Conservation (phyloP, 495 filamentous ascomycete genomes). For the Lentithecium fluviatile region DNA sequence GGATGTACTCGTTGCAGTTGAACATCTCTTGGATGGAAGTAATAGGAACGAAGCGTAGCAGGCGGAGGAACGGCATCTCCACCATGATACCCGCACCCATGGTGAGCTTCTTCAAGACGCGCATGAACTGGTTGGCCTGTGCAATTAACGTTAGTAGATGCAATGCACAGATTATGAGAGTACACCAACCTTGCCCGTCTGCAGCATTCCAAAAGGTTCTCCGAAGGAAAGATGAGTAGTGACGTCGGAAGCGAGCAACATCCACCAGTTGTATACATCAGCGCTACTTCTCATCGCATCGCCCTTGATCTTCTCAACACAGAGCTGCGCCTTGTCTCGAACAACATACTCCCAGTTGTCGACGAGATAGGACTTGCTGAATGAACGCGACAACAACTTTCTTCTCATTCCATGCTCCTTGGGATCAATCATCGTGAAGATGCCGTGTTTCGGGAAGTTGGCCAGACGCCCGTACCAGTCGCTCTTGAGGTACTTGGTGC, state of each 20-base stretch:
- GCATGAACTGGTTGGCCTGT: slow-evolving; percentile 18
- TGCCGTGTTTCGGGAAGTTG: not conserved
- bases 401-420: slow-evolving; percentile 20
- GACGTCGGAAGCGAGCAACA: slow-evolving; percentile 32
- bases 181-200: slow-evolving; percentile 23
- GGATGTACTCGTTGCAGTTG: slow-evolving; percentile 23
- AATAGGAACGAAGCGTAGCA: slow-evolving; percentile 16
- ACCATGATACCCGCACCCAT: slow-evolving; percentile 17
- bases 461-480: slow-evolving; percentile 18
- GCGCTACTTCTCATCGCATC: slow-evolving; percentile 14
- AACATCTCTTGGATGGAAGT: slow-evolving; percentile 11
- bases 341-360: slow-evolving; percentile 19
- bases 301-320: slow-evolving; percentile 25
- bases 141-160: not conserved
- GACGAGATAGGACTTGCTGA: slow-evolving; percentile 16
- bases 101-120: slow-evolving; percentile 19
- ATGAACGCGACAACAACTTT: slow-evolving; percentile 12
- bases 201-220: slow-evolving; percentile 28
- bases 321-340: slow-evolving; percentile 13
- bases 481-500: not conserved
- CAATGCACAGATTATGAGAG: not conserved
- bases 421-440: slow-evolving; percentile 25
- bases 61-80: slow-evolving; percentile 18
- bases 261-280: slow-evolving; percentile 33
- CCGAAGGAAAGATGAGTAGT: slow-evolving; percentile 20